Conservation (phyloP, 805 yeast genomes). For the Peterozyma xylosa region DNA sequence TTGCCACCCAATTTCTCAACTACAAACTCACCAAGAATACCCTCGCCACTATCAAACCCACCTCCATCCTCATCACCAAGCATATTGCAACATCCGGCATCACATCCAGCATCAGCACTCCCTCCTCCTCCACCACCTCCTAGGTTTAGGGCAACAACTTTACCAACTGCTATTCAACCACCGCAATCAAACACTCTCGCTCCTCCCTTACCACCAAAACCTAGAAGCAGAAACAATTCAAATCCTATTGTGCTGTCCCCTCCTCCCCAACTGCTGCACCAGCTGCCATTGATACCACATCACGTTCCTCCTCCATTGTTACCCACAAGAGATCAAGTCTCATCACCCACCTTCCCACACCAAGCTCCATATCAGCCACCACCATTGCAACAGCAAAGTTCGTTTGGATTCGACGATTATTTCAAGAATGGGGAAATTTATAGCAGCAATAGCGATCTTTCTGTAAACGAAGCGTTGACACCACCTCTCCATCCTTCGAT, state of each 20-base stretch:
- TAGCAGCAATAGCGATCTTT: constrained; percentile 1
- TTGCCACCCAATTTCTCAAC: constrained; percentile 1
- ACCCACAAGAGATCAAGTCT: constrained; percentile 5
- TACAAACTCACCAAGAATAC: not conserved
- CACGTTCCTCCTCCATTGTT: constrained; percentile 1
- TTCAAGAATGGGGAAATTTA: constrained; percentile 7
- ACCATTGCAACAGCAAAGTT: constrained; percentile 11
- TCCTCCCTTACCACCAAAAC: constrained; percentile 25
- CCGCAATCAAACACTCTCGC: constrained; percentile 15
- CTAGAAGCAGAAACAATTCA: constrained; percentile 5
- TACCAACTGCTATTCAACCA: constrained; percentile 24
- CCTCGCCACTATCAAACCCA: not conserved
- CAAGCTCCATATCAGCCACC: constrained; percentile 7
- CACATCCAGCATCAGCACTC: constrained; percentile 5
- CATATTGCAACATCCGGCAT: constrained; percentile 4
- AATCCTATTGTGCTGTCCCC: constrained; percentile 1
- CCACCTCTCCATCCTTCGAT: too few relatives aligned
- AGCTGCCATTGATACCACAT: constrained; percentile 2
- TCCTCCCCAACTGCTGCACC: constrained; percentile 1
- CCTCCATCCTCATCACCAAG: constrained; percentile 4
- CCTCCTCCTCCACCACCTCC: constrained; percentile 12
- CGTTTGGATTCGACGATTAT: constrained; percentile 7
- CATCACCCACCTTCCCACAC: not conserved
- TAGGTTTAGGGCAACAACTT: constrained; percentile 13
- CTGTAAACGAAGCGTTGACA: not conserved